Evolutionary conservation across 306 rosid species (phyloP).

Genomic region (Citrullus colocynthis): DNA sequence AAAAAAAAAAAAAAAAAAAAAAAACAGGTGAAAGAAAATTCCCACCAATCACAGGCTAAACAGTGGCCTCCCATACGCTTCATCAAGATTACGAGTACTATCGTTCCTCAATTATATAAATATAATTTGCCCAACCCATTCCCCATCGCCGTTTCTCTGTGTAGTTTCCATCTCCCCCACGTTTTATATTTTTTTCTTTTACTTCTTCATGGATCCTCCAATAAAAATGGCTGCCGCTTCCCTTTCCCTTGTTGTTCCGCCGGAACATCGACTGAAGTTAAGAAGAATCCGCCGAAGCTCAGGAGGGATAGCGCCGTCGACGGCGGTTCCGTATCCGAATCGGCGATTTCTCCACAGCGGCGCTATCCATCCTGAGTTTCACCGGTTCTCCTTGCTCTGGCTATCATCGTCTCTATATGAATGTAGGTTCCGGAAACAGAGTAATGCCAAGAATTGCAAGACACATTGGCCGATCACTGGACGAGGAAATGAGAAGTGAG

Average conservation of each 20-base stretch:
- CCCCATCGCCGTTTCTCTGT: neutral
- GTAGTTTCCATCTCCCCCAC: neutral
- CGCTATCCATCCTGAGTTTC: slow-evolving; percentile 19
- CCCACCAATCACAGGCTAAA: neutral
- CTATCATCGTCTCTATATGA: neutral
- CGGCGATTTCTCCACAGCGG: neutral
- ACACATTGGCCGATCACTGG: neutral
- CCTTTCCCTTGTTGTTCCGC: neutral
- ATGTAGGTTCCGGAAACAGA: neutral
- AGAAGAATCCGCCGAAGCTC: slow-evolving; percentile 14
- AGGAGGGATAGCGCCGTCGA: slow-evolving; percentile 16
- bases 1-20: too few species aligned
- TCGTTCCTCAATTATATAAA: neutral
- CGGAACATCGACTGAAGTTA: neutral
- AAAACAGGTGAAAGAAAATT: neutral
- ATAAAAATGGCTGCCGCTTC: neutral
- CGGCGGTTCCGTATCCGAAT: neutral
- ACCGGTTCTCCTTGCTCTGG: slow-evolving; percentile 8
- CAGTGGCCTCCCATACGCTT: neutral
- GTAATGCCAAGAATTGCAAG: neutral
- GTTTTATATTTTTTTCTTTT: neutral
- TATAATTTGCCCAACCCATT: neutral
- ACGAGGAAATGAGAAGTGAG: neutral
- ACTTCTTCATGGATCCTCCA: neutral
- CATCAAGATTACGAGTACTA: neutral